Evolutionary conservation across 139 green algal species (phyloP), one percentile per base, ranked within the genome.

Genomic region (Asterochloris sp.): DNA sequence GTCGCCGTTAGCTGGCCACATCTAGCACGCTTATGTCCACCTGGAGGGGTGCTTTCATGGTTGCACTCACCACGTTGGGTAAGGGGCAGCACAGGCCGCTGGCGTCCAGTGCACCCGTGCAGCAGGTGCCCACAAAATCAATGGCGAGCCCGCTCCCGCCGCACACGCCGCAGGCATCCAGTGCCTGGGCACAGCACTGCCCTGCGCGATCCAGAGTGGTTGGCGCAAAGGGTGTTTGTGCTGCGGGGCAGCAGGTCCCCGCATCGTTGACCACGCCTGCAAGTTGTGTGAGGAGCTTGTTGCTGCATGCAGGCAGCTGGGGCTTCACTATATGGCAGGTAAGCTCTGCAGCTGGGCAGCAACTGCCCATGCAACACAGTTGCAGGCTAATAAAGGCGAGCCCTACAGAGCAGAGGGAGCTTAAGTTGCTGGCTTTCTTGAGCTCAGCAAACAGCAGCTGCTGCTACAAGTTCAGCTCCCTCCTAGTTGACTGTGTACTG

Each of bases 81-180:
- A 67, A 17, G 60, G 82, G 38, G 82, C 89, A 92, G 83, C 89
- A 92, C 11, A 89, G 47, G 16, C 86, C 89, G 64, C 86, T 79
- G 16, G 87, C 89, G 61, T 92, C 89, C 12, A 83, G 74, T 23
- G 78, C 24, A 8, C 76, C 82, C 19, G 62, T 54, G 54, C 76
- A 82, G 82, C 87, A 91, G 0, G 79, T 26, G n/a, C 88, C 88
- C 12, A 28, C 60, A 12, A 88, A 69, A 69, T 93, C 89, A 10
- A 90, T 29, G 21, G 71, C 73, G n/a, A 74, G 69, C 27, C 62
- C 89, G n/a, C 29, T 74, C 73, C 88, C 89, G 61, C 78, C 84
- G 73, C 89, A 93, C 23, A 88, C 61, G 29, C 89, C 89, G 75
- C 88, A 92, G 19, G 78, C 89, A 28, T 93, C 89, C 61, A 92